Base-by-base conservation (phyloP, 2,329 filamentous ascomycete genomes). In the Fusarium lyarnte region DNA sequence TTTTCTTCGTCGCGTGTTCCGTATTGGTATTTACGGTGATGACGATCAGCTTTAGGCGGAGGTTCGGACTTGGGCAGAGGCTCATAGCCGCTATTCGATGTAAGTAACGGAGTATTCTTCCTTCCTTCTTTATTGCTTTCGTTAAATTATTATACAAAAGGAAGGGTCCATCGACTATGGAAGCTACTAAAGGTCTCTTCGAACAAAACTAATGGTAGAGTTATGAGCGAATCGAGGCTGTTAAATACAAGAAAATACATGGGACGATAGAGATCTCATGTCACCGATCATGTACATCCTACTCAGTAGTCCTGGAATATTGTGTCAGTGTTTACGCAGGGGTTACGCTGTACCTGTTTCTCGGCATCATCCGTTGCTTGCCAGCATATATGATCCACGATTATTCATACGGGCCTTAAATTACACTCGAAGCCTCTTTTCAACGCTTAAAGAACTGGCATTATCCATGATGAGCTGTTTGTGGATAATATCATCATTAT, bases 181-280 rank as follows among this genome's bases (percentile, higher is more conserved):
- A 31, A n/a, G 14, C 45, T 31, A 17, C 45, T 16, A 12, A n/a
- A 17, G 14, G 11, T 17, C 45, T n/a, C 14, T 31, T 12, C 21
- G 7, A 31, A 16, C 17, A n/a, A 43, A 17, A 13, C 23, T 25
- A 17, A 17, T 6, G 7, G 7, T 16, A 31, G 10, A 47, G 3
- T n/a, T 31, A 17, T 21, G 5, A n/a, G n/a, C 5, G 10, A 47
- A 31, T 47, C 27, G 3, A n/a, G 27, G 9, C 6, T 16, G 8
- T 11, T 16, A 2, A 16, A 16, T 17, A 8, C 9, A 47, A 47
- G 19, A 6, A n/a, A 19, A 29, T 12, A 47, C 4, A 6, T 47
- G 6, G 6, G 5, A 16, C 14, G 3, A 10, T 14, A 3, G 5
- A n/a, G 1, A 17, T 4, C 13, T 8, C 19, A 4, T 14, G 4